Percentiles rank a stretch among this genome's conserved stretches.
Evolutionary conservation across 257 asterid genomes (phyloP).

Genomic region (Nicotiana benthamiana): DNA sequence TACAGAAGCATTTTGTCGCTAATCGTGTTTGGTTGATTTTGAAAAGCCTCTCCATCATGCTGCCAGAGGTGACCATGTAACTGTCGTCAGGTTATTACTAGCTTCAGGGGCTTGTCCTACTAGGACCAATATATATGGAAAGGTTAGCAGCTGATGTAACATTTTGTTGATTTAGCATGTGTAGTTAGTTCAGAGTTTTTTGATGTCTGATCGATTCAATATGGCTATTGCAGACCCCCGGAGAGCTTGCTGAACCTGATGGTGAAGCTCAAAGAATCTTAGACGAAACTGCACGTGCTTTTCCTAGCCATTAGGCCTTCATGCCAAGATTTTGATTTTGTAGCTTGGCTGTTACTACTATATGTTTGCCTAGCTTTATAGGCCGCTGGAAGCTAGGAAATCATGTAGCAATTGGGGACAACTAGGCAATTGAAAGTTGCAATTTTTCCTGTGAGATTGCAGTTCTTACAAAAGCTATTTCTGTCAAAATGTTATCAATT

Average conservation of each 20-base stretch:
- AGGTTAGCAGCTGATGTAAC: constrained; percentile 32
- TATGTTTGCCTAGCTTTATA: not conserved
- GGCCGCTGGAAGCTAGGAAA: not conserved
- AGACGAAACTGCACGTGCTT: constrained; percentile 36
- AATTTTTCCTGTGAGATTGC: not conserved
- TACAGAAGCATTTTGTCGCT: not conserved
- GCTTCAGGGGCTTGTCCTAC: constrained; percentile 60
- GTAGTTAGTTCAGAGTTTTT: not conserved
- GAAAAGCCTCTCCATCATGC: constrained; percentile 86
- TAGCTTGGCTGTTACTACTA: not conserved
- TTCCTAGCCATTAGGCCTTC: constrained; percentile 16
- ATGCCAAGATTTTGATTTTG: not conserved
- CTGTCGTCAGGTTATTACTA: constrained; percentile 44
- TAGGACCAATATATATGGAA: constrained; percentile 41
- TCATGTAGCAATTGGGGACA: not conserved
- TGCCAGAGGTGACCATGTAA: constrained; percentile 66
- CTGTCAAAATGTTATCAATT: not conserved
- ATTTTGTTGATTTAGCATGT: not conserved
- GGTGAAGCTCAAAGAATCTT: constrained; percentile 50
- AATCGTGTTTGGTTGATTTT: constrained; percentile 6
- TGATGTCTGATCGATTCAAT: not conserved
- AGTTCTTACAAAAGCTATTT: not conserved
- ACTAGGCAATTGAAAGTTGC: not conserved
- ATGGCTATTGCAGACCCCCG: constrained; percentile 42
- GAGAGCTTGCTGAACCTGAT: constrained; percentile 61